Conservation (phyloP, 495 filamentous ascomycete genomes). For the Penicillium cataractarum region DNA sequence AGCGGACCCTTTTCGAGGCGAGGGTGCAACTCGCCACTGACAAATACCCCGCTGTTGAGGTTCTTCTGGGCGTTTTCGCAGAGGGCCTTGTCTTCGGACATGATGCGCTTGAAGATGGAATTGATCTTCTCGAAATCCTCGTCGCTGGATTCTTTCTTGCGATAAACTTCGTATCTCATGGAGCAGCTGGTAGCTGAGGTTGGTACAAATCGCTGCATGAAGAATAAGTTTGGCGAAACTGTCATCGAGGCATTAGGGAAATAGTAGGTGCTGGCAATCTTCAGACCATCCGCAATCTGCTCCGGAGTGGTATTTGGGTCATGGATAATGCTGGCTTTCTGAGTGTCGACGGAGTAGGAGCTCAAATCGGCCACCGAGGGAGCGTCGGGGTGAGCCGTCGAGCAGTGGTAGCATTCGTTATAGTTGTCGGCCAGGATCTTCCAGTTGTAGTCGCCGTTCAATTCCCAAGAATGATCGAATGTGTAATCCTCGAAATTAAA, state of each 20-base stretch:
- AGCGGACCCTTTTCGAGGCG: slow-evolving; percentile 48
- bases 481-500: slow-evolving; percentile 50
- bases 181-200: slow-evolving; percentile 35
- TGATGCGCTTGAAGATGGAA: slow-evolving; percentile 46
- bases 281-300: slow-evolving; percentile 33
- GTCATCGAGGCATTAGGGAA: slow-evolving; percentile 51
- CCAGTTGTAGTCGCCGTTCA: slow-evolving; percentile 54
- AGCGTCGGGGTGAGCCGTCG: slow-evolving; percentile 46
- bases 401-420: slow-evolving; percentile 53
- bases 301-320: slow-evolving; percentile 38
- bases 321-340: slow-evolving; percentile 40
- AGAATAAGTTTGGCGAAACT: slow-evolving; percentile 50
- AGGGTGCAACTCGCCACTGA: slow-evolving; percentile 51
- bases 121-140: slow-evolving; percentile 48
- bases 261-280: slow-evolving; percentile 46
- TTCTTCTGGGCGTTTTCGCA: slow-evolving; percentile 48
- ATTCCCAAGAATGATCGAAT: slow-evolving; percentile 53
- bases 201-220: slow-evolving; percentile 52
- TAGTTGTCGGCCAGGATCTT: slow-evolving; percentile 55
- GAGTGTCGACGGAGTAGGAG: slow-evolving; percentile 40
- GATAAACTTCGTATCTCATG: slow-evolving; percentile 54
- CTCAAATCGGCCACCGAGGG: slow-evolving; percentile 39
- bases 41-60: slow-evolving; percentile 45
- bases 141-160: slow-evolving; percentile 46
- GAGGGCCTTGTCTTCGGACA: slow-evolving; percentile 52